A percentile compares a stretch with the other conserved stretches of the same genome.
Conservation (phyloP, 441 rosid species). For the Erodium texanum region DNA sequence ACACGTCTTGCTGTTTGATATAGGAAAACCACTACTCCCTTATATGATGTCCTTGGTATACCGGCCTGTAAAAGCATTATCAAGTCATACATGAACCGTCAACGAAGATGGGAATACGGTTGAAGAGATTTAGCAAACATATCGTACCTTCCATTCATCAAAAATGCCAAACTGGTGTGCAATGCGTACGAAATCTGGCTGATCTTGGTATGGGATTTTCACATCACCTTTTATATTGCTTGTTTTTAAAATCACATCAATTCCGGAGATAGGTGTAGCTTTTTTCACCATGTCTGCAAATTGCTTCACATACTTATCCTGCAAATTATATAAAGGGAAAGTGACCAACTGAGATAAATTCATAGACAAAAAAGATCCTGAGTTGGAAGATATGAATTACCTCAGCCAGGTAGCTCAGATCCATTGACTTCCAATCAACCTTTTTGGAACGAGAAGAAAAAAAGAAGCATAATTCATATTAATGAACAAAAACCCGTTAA, state of each 20-base stretch:
- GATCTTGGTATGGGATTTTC: constrained; percentile 58
- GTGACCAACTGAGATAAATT: neutral
- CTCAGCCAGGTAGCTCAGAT: constrained; percentile 81
- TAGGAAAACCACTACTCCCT: constrained; percentile 78
- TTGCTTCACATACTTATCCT: constrained; percentile 59
- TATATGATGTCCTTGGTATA: constrained; percentile 81
- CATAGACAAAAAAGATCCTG: neutral
- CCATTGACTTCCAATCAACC: constrained; percentile 88
- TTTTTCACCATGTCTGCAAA: constrained; percentile 53
- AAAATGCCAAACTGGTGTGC: constrained; percentile 85
- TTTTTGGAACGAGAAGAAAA: constrained; percentile 24
- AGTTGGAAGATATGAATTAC: constrained; percentile 28
- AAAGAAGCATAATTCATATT: constrained; percentile 11
- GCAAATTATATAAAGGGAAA: neutral
- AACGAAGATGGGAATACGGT: no score
- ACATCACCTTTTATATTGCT: constrained; percentile 58
- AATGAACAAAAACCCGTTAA: constrained; percentile 7
- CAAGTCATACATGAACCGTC: no score
- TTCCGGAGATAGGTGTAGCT: constrained; percentile 58
- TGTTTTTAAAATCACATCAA: constrained; percentile 58
- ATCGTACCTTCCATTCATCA: constrained; percentile 84
- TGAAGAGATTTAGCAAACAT: neutral
- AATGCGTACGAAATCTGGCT: constrained; percentile 59
- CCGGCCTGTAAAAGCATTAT: constrained; percentile 49
- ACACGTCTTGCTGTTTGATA: constrained; percentile 48